These are phyloP conservation scores for Lasiodiplodia sp. DNA, from an alignment of 2,329 filamentous ascomycete species.

Conservation along the genomic window DNA sequence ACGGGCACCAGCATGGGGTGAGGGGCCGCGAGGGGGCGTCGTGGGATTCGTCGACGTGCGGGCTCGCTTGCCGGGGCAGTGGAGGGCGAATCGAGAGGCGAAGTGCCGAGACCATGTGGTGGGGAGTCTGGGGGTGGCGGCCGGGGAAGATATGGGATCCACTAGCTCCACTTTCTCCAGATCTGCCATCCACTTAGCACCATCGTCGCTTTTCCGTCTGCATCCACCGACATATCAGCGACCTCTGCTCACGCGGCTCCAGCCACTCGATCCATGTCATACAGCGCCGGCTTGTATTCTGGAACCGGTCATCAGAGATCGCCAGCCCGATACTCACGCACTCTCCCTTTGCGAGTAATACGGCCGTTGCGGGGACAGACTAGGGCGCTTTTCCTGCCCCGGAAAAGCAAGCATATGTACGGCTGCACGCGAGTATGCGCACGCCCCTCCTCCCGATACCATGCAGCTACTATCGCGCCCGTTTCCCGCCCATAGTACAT, in stretches of 20 bases:
- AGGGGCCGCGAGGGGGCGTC: not conserved
- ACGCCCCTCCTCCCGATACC: not conserved
- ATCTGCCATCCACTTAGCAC: constrained; percentile 3
- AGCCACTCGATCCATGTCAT: not conserved
- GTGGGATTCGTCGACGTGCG: not conserved
- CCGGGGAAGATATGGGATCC: constrained; percentile 1
- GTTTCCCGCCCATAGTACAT: not conserved
- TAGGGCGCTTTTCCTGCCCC: not conserved
- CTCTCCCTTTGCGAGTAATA: not conserved
- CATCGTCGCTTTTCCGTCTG: constrained; percentile 8
- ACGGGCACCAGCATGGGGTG: not conserved
- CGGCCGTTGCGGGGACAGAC: not conserved
- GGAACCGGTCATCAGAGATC: not conserved
- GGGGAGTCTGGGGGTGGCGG: constrained; percentile 20
- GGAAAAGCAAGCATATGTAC: constrained; percentile 4
- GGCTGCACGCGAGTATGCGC: not conserved
- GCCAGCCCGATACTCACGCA: not conserved
- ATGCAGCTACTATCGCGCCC: not conserved
- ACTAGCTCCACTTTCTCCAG: constrained; percentile 24
- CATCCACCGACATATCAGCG: not conserved
- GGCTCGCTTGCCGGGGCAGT: not conserved
- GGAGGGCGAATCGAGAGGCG: not conserved
- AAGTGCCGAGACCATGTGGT: not conserved
- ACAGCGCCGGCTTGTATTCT: not conserved
- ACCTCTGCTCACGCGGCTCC: constrained; percentile 10